Conservation (phyloP, 2,329 filamentous ascomycete genomes). For the Apiospora aurea region DNA sequence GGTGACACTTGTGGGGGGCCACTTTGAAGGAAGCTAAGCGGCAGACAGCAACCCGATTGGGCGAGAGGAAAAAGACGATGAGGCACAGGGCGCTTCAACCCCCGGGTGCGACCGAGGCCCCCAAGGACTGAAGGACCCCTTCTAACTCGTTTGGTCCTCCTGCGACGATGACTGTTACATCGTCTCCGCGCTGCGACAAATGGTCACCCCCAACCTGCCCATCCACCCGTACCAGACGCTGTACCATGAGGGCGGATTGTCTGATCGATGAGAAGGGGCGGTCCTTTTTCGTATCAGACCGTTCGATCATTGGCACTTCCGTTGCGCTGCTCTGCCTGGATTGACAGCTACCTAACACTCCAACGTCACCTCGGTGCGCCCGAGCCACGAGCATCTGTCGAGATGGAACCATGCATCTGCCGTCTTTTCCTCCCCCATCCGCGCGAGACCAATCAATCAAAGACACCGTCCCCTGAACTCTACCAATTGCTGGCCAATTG, state of each 20-base stretch:
- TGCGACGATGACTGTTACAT: conserved; percentile 21
- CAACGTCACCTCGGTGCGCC: neutral
- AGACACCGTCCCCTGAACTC: neutral
- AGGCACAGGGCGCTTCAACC: conserved; percentile 19
- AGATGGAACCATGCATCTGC: conserved; percentile 8
- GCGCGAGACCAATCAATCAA: neutral
- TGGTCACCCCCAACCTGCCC: neutral
- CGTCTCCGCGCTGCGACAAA: conserved; percentile 17
- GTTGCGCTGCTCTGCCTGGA: neutral
- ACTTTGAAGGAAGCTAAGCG: neutral
- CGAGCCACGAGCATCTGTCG: neutral
- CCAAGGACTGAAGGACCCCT: neutral
- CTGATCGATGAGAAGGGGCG: conserved; percentile 17
- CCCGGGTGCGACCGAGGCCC: conserved; percentile 13
- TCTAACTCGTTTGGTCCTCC: conserved; percentile 22
- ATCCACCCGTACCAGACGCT: neutral
- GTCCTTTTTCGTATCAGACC: neutral
- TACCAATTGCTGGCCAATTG: conserved; percentile 3
- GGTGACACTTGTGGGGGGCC: neutral
- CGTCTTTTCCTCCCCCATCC: neutral
- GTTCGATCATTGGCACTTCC: neutral
- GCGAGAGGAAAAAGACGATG: conserved; percentile 10
- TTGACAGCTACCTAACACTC: neutral
- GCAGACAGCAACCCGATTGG: neutral
- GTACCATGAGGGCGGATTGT: neutral